Evolutionary conservation across 1,139 yeast genomes (phyloP), one percentile per base, ranked within the genome.

Genomic region (Taphrina flavorubra): DNA sequence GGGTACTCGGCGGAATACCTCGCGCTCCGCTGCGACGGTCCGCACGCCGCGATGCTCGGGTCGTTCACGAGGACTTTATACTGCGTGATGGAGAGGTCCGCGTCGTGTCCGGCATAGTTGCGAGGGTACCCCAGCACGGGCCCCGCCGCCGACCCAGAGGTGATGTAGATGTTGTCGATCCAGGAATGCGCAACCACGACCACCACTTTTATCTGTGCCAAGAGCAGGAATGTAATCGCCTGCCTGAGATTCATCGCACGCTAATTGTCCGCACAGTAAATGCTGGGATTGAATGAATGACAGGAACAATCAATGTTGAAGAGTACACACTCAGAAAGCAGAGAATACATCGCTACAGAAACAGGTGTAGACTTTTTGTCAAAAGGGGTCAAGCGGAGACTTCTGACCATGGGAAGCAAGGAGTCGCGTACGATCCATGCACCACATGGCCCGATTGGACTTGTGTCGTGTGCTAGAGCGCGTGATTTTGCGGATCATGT

Each of bases 1-100:
- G 74, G 74, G 49, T 72, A 72, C 62, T 59, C 18, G 14, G 68
- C 14, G 8, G 74, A 71, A 66, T 72, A 72, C 0, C 68, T 58
- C 46, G 66, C 31, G 13, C 67, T 46, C 34, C 56, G 70, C 66
- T 72, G 74, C 37, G 40, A 36, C 31, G 61, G 42, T 56, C 49
- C 65, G 51, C 74, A 72, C n/a, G 42, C 42, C 18, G 61, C 44
- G 11, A 25, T 39, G 14, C 37, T 20, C 31, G 42, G 39, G 14
- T 59, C 56, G 13, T 46, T 59, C 25, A 59, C 51, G 44, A 59
- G 55, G 7, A 47, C 47, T 31, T 59, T 46, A n/a, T 46, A 57
- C 16, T 53, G 58, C 14, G 58, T 40, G 47, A 16, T 57, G 1
- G 47, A 10, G 39, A 37, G 37, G 20, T 37, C 61, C 11, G 53